phyloP scores from a whole-genome alignment of 2,329 filamentous ascomycete species.

The Colletotrichum cereale region DNA sequence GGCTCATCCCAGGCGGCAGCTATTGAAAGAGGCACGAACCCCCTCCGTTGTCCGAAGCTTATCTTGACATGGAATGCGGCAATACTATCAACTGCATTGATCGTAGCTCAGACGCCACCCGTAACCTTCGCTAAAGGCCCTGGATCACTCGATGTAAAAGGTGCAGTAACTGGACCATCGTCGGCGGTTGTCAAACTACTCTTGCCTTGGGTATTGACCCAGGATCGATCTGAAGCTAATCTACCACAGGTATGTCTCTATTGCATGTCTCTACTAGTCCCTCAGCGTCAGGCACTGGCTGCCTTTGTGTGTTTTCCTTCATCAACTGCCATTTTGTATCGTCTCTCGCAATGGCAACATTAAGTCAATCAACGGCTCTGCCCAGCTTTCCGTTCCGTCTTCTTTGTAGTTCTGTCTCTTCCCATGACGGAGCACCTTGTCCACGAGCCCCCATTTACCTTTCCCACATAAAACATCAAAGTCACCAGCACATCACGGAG shows the following conservation, averaged over 20 bases:
- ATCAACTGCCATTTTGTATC: too few relatives aligned
- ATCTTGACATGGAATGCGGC: slow-evolving; percentile 8
- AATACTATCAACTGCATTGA: background rate
- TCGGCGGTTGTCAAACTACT: background rate
- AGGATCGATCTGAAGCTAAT: background rate
- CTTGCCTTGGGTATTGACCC: background rate
- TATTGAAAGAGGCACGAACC: background rate
- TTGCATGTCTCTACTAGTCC: background rate
- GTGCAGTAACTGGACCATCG: background rate
- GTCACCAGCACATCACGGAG: background rate
- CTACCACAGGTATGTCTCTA: background rate
- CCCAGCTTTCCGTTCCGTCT: background rate
- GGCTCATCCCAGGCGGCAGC: background rate
- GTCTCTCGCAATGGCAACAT: background rate
- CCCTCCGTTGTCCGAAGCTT: slow-evolving; percentile 7
- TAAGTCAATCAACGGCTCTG: background rate
- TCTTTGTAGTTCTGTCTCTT: background rate
- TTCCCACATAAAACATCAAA: background rate
- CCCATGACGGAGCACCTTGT: background rate
- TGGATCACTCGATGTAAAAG: background rate
- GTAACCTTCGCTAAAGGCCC: background rate
- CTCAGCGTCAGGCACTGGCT: background rate
- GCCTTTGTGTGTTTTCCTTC: background rate
- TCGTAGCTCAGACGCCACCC: background rate
- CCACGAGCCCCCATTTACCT: background rate